phyloP scores from a whole-genome alignment of 768 basidiomycete genomes.

The Boletus pseudopeckii region DNA sequence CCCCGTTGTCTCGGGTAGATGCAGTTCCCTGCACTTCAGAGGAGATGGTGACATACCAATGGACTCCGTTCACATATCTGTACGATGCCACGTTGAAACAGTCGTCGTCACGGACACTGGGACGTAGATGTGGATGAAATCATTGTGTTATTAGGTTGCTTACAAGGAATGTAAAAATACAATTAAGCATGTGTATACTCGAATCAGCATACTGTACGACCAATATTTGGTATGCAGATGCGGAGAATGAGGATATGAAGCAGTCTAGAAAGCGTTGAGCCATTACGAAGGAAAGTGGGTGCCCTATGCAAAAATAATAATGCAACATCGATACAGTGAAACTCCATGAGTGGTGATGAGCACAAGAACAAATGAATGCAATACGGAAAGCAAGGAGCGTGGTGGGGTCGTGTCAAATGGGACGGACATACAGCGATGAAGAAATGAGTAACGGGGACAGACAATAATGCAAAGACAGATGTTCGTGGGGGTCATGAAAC shows the following conservation, averaged over 20 bases:
- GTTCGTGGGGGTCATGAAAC: conserved; percentile 13
- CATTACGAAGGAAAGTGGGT: conserved; percentile 8
- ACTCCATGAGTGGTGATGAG: not conserved
- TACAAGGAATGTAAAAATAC: conserved; percentile 19
- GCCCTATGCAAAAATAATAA: conserved; percentile 6
- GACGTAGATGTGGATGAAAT: not conserved
- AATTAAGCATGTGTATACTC: conserved; percentile 3
- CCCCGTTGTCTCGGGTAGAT: conserved; percentile 1
- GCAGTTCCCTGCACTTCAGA: conserved; percentile 18
- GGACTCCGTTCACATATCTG: conserved; percentile 1
- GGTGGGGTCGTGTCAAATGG: conserved; percentile 12
- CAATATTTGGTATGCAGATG: conserved; percentile 8
- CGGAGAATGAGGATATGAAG: conserved; percentile 8
- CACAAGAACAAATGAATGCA: not conserved
- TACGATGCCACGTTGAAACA: conserved; percentile 21
- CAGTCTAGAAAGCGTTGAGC: not conserved
- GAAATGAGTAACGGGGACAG: not conserved
- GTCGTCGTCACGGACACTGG: conserved; percentile 9
- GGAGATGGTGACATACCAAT: not conserved
- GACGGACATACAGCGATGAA: conserved; percentile 5
- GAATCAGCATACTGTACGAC: conserved; percentile 1
- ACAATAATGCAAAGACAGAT: not conserved
- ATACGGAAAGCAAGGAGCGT: conserved; percentile 14
- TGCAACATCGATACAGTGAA: conserved; percentile 15
- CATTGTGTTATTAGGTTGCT: conserved; percentile 7